Base-by-base conservation (phyloP, 495 filamentous ascomycete genomes). In the Daldinia grandis region DNA sequence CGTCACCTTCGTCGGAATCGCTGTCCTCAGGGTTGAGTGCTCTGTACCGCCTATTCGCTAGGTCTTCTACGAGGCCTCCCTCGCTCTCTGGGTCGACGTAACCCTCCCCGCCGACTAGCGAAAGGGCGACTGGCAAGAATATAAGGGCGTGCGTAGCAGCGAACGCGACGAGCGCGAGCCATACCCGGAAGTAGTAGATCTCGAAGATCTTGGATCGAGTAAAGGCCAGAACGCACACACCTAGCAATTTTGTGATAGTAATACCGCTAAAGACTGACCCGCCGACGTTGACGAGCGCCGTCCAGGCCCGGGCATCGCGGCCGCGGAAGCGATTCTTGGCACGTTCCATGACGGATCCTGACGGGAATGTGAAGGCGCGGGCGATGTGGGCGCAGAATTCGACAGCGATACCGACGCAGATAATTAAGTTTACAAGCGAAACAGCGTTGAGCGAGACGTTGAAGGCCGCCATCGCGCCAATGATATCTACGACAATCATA, bases 311-410 rank as follows among this genome's bases (percentile, higher is more conserved):
- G 0, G 93, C 92, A 69, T 98, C 94, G 40, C 88, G 87, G 30
- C 92, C 91, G 9, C 89, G 87, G 82, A 92, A 90, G 68, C 84
- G 80, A 63, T 81, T 84, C 77, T 84, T 88, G 28, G 89, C 90
- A 27, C 89, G 88, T 72, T 94, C 92, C 81, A 97, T 87, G 30
- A 96, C 88, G 8, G 84, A 82, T 0, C 88, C 84, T 0, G 88
- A 88, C 0, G 95, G 95, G 84, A 98, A 97, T 86, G 92, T 94
- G 84, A 97, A 99, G 12, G 96, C 95, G 8, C 95, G 88, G 0
- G 95, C 96, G 69, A 99, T 91, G 76, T 99, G 95, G 1, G 96
- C 95, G 81, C 96, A 98, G 76, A 99, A 99, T 78, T 98, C 95
- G 50, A 99, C 95, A 19, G 87, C 88, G 74, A 99, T 99, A 59